phyloP scores from a whole-genome alignment of 192 early-diverging fungal genomes.

The Pilobolus umbonatus region DNA sequence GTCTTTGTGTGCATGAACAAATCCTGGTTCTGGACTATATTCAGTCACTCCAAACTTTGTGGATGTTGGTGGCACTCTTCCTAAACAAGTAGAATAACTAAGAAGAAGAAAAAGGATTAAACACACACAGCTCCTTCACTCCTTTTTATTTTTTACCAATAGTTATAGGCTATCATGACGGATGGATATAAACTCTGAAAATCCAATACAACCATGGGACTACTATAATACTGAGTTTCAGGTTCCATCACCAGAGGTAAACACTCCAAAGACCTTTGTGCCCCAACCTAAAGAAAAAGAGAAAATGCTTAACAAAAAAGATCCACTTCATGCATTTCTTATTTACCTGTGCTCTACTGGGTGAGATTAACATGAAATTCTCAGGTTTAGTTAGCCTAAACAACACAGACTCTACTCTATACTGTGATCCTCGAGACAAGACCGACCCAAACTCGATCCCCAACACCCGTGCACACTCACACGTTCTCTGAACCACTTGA shows the following conservation, averaged over 20 bases:
- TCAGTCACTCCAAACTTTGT: slow-evolving; percentile 62
- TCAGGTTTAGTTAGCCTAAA: slow-evolving; percentile 67
- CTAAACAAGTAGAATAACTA: slow-evolving; percentile 83
- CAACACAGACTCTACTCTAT: slow-evolving; percentile 84
- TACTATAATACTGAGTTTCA: slow-evolving; percentile 71
- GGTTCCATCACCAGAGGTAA: slow-evolving; percentile 92
- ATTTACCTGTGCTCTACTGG: slow-evolving; percentile 59
- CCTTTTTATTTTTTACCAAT: slow-evolving; percentile 45
- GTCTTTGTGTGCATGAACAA: slow-evolving; percentile 61
- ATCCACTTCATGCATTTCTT: not conserved
- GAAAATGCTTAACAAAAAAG: not conserved
- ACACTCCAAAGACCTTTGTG: slow-evolving; percentile 74
- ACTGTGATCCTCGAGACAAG: slow-evolving; percentile 87
- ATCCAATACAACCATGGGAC: slow-evolving; percentile 85
- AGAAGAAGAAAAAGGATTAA: not conserved
- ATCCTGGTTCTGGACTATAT: slow-evolving; percentile 53
- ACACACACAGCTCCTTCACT: not conserved
- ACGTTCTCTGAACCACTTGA: slow-evolving; percentile 61
- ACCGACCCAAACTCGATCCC: slow-evolving; percentile 88
- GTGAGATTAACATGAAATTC: slow-evolving; percentile 76
- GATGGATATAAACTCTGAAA: slow-evolving; percentile 94
- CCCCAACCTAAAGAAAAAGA: slow-evolving; percentile 45
- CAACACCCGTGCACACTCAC: slow-evolving; percentile 87
- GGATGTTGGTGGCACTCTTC: slow-evolving; percentile 42
- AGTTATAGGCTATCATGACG: slow-evolving; percentile 96